Base-by-base conservation (phyloP, 768 basidiomycete genomes). In the Hypholoma sublateritium region DNA sequence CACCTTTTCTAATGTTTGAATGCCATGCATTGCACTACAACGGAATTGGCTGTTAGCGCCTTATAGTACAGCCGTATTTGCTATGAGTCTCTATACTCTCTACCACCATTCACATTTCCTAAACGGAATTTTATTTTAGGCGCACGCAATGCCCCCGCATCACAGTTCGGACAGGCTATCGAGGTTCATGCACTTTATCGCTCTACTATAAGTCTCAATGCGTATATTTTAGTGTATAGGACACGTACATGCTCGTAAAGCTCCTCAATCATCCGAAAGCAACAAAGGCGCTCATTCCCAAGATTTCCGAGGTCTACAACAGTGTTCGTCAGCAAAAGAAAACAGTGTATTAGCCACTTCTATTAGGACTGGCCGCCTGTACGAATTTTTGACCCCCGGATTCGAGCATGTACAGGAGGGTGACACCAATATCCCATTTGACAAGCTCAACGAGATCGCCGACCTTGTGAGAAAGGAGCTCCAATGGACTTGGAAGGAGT, bases 241-340 rank as follows among this genome's bases (percentile, higher is more conserved):
- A 77, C 53, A 70, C 72, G 0, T 76, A 73, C 51, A 65, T 78
- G 34, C 65, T 78, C 9, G 73, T 70, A 4, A 35, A 47, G 50
- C 39, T n/a, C 12, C 11, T 61, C 55, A 44, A 57, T 37, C 25
- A 62, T 46, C 19, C 55, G 52, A 16, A 52, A 34, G 21, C 19
- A 0, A 22, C 42, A 6, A 7, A 5, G 11, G 32, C 17, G 43
- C 25, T 50, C 9, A 60, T 75, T 25, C 64, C 68, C 0, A 58
- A 59, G 35, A 65, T 78, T n/a, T 53, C 67, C 6, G 61, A 70
- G 12, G 57, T 71, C 6, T 72, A 70, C 49, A 65, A 69, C 50
- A 59, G 52, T 1, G 61, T 70, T 25, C 65, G 69, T 5, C 59
- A 61, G 25, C 70, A 9, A 56, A 60, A 9, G 70, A 64, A 21